These are phyloP conservation scores for Scutellaria barbata DNA, from an alignment of 257 asterid species.

Conservation along the genomic window DNA sequence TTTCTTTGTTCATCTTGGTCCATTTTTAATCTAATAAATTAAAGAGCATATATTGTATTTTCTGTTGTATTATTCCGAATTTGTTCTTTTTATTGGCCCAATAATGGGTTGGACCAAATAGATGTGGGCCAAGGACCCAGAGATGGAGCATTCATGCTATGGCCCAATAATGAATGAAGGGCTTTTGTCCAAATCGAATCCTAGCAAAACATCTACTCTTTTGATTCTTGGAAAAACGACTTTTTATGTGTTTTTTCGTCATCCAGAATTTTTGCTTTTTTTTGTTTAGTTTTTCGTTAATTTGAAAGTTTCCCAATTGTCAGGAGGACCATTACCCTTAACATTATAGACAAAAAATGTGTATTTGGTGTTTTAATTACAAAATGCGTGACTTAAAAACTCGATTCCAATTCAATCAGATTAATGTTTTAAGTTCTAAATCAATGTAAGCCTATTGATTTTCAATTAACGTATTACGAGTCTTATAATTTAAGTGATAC, in stretches of 20 bases:
- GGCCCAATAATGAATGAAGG: conserved; percentile 37
- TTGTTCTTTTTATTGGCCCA: conserved; percentile 29
- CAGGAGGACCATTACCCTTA: conserved; percentile 29
- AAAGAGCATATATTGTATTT: too few species aligned
- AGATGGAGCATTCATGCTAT: conserved; percentile 5
- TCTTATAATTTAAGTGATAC: too few species aligned
- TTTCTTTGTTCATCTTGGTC: neutral
- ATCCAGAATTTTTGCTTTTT: conserved; percentile 32
- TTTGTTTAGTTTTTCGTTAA: neutral
- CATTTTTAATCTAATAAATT: neutral
- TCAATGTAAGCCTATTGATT: too few species aligned
- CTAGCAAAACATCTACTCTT: conserved; percentile 11
- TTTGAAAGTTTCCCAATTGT: neutral
- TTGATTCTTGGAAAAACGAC: conserved; percentile 28
- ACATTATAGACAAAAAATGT: too few species aligned
- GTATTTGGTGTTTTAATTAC: too few species aligned
- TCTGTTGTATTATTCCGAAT: neutral
- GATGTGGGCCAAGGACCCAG: conserved; percentile 21
- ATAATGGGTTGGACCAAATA: conserved; percentile 30
- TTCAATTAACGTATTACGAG: too few species aligned
- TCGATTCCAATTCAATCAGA: too few species aligned
- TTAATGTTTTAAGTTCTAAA: too few species aligned
- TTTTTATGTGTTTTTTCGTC: conserved; percentile 20
- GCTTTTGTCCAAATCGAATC: conserved; percentile 39
- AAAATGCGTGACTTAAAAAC: too few species aligned